Conservation (phyloP, 1,139 yeast species). For the Geotrichum candidum region DNA sequence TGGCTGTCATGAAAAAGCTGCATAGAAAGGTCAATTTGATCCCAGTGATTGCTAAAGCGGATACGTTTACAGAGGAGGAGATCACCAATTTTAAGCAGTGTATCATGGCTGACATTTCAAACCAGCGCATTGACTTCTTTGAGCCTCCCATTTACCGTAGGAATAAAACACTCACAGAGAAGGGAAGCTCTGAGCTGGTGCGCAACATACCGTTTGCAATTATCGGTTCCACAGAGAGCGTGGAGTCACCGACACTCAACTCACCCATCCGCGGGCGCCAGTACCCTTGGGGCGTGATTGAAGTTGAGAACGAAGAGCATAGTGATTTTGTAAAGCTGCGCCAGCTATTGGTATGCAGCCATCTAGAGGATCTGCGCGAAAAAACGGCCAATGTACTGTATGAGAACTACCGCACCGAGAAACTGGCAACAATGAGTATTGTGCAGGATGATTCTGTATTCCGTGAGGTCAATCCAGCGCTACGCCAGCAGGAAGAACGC, state of each 20-base stretch:
- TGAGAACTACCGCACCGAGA: conserved; percentile 84
- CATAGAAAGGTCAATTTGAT: conserved; percentile 90
- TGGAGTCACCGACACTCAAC: conserved; percentile 63
- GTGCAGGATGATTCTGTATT: conserved; percentile 89
- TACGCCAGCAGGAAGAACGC: conserved; percentile 91
- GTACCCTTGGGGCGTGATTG: conserved; percentile 98
- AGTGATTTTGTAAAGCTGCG: conserved; percentile 90
- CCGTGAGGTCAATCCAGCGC: conserved; percentile 87
- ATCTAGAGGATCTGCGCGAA: conserved; percentile 91
- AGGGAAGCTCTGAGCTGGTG: conserved; percentile 55
- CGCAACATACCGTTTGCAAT: conserved; percentile 70
- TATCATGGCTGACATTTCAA: conserved; percentile 67
- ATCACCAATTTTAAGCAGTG: conserved; percentile 61
- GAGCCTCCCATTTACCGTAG: conserved; percentile 71
- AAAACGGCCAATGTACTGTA: conserved; percentile 69
- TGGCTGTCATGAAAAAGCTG: conserved; percentile 79
- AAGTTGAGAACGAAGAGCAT: conserved; percentile 91
- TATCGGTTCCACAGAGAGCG: conserved; percentile 80
- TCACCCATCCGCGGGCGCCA: conserved; percentile 82
- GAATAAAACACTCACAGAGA: conserved; percentile 76
- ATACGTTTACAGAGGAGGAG: conserved; percentile 87
- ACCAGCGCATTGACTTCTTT: conserved; percentile 73
- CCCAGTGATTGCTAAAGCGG: conserved; percentile 93
- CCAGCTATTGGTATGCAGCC: conserved; percentile 81
- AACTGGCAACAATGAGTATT: conserved; percentile 76